phyloP scores from a whole-genome alignment of 768 basidiomycete species.

The Xerocomellus amylosporus region DNA sequence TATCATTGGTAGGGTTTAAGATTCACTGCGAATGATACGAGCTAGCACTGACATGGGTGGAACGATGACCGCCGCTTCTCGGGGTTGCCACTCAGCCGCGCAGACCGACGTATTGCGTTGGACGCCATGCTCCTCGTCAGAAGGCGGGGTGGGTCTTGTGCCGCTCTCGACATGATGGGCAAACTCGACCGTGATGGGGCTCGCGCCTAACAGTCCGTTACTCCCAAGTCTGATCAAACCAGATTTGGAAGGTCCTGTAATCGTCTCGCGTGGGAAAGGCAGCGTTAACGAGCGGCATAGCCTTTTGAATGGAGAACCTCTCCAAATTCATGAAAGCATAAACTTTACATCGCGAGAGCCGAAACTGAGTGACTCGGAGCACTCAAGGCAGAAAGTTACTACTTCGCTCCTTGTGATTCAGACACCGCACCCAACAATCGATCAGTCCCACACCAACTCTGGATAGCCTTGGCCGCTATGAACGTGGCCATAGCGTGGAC shows the following conservation, averaged over 20 bases:
- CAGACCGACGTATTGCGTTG: conserved; percentile 20
- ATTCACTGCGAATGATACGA: not conserved
- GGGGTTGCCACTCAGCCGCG: conserved; percentile 12
- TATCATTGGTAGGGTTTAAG: conserved; percentile 8
- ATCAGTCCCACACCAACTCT: not conserved
- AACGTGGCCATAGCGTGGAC: not conserved
- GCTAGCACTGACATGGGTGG: conserved; percentile 14
- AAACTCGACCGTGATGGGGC: not conserved
- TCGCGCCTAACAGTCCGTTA: not conserved
- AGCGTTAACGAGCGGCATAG: not conserved
- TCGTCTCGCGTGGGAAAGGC: conserved; percentile 20
- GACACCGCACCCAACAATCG: not conserved
- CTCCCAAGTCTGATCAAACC: conserved; percentile 10
- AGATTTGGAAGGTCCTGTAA: conserved; percentile 34
- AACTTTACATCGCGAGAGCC: not conserved
- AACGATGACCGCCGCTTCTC: conserved; percentile 1
- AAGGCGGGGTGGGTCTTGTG: conserved; percentile 11
- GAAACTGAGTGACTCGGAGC: too few species aligned
- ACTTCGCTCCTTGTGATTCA: not conserved
- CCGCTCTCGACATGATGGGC: conserved; percentile 19
- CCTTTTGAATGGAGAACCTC: not conserved
- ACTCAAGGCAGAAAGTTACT: not conserved
- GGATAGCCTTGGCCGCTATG: not conserved
- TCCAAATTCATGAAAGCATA: not conserved
- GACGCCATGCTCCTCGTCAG: conserved; percentile 27